Conservation (phyloP, 257 asterid species). For the Scutellaria minor region DNA sequence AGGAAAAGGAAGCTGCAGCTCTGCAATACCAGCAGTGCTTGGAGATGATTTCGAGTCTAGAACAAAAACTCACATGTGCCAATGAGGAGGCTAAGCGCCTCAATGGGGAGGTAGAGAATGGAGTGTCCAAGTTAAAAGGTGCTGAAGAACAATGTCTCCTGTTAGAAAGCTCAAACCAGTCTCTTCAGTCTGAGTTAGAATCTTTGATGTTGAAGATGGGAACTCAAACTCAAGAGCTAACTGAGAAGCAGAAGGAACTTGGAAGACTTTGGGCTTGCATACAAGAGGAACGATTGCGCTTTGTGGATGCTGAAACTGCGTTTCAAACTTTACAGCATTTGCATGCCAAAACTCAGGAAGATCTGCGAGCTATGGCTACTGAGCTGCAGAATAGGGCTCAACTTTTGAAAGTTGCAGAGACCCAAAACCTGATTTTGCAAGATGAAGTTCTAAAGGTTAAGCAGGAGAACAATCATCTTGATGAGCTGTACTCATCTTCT, state of each 20-base stretch:
- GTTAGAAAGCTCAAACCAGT: constrained; percentile 74
- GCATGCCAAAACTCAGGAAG: constrained; percentile 91
- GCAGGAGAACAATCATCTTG: constrained; percentile 75
- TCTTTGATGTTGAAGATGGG: constrained; percentile 74
- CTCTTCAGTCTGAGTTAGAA: constrained; percentile 86
- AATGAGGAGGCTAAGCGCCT: constrained; percentile 70
- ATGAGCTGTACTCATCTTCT: constrained; percentile 64
- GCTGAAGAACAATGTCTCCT: constrained; percentile 72
- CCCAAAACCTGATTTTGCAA: constrained; percentile 64
- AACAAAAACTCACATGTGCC: constrained; percentile 61
- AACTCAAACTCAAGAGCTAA: constrained; percentile 78
- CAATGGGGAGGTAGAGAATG: constrained; percentile 60
- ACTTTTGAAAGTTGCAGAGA: constrained; percentile 53
- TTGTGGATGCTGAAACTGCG: constrained; percentile 96
- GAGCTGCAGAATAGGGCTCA: constrained; percentile 83
- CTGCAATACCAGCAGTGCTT: constrained; percentile 65
- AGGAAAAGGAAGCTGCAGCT: constrained; percentile 77
- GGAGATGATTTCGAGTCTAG: constrained; percentile 64
- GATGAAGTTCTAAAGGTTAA: constrained; percentile 67
- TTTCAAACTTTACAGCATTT: constrained; percentile 92
- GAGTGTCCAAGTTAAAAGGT: constrained; percentile 68
- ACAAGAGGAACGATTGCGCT: constrained; percentile 88
- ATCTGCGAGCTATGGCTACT: constrained; percentile 64
- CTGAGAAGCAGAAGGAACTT: constrained; percentile 86
- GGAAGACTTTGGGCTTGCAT: constrained; percentile 84